These are phyloP conservation scores for Vigna radiata DNA, from an alignment of 306 rosid species.

Conservation along the genomic window DNA sequence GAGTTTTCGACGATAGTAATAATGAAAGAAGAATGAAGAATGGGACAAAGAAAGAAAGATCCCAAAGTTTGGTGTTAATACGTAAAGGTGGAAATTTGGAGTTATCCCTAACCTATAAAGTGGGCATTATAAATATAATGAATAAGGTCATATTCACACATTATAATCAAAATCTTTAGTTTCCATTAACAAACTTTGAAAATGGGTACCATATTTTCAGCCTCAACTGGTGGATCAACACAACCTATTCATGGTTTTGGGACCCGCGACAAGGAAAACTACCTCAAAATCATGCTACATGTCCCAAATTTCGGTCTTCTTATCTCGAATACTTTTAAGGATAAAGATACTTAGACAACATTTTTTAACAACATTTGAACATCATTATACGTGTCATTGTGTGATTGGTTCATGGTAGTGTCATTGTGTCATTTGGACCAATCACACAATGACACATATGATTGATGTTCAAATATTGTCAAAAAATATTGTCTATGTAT, in stretches of 20 bases:
- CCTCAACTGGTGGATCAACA: neutral
- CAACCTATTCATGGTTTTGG: neutral
- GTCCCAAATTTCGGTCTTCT: neutral
- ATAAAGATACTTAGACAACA: too few relatives aligned
- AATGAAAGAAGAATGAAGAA: neutral
- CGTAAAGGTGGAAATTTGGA: neutral
- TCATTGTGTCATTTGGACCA: too few relatives aligned
- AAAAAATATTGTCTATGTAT: too few relatives aligned
- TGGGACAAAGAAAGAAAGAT: neutral
- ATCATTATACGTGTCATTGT: too few relatives aligned
- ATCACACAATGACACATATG: too few relatives aligned
- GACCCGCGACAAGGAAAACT: slow-evolving; percentile 5
- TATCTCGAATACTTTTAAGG: neutral
- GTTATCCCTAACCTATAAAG: neutral
- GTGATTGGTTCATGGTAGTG: too few relatives aligned
- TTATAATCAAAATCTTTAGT: neutral
- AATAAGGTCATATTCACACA: slow-evolving; percentile 6
- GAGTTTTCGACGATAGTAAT: too few relatives aligned
- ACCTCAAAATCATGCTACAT: neutral
- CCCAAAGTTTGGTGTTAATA: neutral
- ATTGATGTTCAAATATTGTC: too few relatives aligned
- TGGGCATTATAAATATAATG: too few relatives aligned
- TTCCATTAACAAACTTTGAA: slow-evolving; percentile 6
- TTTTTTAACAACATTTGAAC: too few relatives aligned
- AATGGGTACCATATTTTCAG: neutral